Evolutionary conservation across 495 filamentous ascomycete genomes (phyloP), one percentile per base, ranked within the genome.

Genomic region (Staphylotrichum tortipilum): DNA sequence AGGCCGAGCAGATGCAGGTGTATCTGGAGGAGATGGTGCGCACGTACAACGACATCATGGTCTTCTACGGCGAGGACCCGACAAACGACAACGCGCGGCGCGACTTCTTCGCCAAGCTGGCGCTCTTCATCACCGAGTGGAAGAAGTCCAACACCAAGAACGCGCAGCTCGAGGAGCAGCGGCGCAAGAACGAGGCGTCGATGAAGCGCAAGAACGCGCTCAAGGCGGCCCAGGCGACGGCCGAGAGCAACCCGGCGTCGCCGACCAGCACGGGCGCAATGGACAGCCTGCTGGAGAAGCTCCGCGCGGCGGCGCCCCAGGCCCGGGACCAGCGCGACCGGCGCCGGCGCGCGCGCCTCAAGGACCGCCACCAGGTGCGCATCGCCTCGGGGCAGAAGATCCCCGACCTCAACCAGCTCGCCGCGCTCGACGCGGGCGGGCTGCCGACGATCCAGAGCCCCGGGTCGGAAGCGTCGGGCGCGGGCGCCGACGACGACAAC

Each of bases 131-230:
- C 54, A 69, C 72, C 21, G 94, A 96, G 68, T 98, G 91, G 86
- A 95, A 89, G 86, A 89, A 85, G 79, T 94, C 88, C 36, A 80
- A 82, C 45, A 84, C 89, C 60, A 98, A 96, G 81, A 98, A 98
- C 68, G 68, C 89, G 18, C 62, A 75, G 30, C 64, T 91, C 49
- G 92, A 98, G 68, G 89, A 94, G 59, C 80, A 78, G 24, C 78
- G 85, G 52, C 85, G 79, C 55, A 83, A 86, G 50, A 91, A 90
- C 53, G 92, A 97, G 68, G 82, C 79, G 22, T 90, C 84, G 35
- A 82, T 95, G 79, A 90, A 89, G 67, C 86, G 94, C 52, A 94
- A 92, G 69, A 80, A 87, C 23, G 72, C 82, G 55, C 72, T 84
- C 57, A 85, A 85, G 55, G 69, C 81, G 35, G 71, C 77, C 33